Percentiles rank a stretch among this genome's conserved stretches.
These are phyloP conservation scores for Mycena haematopus DNA, from an alignment of 768 basidiomycete species.

Conservation along the genomic window DNA sequence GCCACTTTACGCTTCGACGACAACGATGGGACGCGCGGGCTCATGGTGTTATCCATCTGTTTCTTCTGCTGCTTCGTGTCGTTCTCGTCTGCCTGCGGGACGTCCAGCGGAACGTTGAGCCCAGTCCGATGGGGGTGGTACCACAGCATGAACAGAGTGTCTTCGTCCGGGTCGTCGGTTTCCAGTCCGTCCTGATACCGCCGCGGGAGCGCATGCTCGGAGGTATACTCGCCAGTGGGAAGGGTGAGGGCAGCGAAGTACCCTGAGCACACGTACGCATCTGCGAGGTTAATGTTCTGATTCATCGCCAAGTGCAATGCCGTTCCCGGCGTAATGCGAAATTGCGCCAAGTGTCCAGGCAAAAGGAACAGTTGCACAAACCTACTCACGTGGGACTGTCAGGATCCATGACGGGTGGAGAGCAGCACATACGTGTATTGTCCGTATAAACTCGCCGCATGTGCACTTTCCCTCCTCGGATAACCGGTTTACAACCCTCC, in stretches of 20 bases:
- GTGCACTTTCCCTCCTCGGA: conserved; percentile 76
- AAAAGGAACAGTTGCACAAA: conserved; percentile 78
- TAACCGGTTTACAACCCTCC: conserved; percentile 77
- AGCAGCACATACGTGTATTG: conserved; percentile 73
- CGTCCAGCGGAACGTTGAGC: conserved; percentile 32
- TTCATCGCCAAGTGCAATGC: conserved; percentile 62
- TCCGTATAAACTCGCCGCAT: conserved; percentile 69
- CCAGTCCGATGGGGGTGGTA: conserved; percentile 51
- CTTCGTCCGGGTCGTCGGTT: conserved; percentile 85
- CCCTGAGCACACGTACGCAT: conserved; percentile 88
- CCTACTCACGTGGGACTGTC: conserved; percentile 41
- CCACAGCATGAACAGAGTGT: conserved; percentile 85
- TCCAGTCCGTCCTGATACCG: conserved; percentile 92
- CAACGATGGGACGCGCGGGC: conserved; percentile 52
- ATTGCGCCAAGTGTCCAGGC: conserved; percentile 76
- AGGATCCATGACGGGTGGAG: neutral
- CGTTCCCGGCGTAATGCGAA: conserved; percentile 64
- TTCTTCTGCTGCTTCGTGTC: conserved; percentile 13
- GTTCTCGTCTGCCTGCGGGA: conserved; percentile 36
- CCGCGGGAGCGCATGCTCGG: conserved; percentile 62
- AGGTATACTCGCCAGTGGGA: conserved; percentile 66
- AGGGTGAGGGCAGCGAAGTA: conserved; percentile 75
- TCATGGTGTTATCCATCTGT: conserved; percentile 32
- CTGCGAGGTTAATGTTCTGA: conserved; percentile 66
- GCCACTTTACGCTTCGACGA: conserved; percentile 64